phyloP scores from a whole-genome alignment of 257 asterid genomes.

The Lithospermum erythrorhizon region DNA sequence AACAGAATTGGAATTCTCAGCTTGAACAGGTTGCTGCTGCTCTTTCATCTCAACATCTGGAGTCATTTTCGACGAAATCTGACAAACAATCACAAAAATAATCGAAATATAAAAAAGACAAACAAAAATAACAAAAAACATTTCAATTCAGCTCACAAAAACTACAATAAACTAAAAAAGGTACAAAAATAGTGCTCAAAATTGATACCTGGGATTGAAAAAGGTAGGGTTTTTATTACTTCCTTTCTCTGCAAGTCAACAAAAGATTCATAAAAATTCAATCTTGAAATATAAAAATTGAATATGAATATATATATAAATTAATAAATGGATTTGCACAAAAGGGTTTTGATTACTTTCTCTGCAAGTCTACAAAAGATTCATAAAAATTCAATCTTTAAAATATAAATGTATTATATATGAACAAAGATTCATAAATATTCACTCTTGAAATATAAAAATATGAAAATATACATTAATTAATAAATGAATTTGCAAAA shows the following conservation, averaged over 20 bases:
- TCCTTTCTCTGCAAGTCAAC: conserved; percentile 39
- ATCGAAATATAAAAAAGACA: conserved; percentile 12
- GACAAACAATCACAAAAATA: conserved; percentile 22
- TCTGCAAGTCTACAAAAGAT: conserved; percentile 22
- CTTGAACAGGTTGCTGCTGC: conserved; percentile 26
- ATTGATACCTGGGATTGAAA: not conserved
- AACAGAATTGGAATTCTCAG: conserved; percentile 40
- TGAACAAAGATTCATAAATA: too few relatives aligned
- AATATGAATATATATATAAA: not conserved
- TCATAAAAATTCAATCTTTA: not conserved
- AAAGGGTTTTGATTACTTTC: conserved; percentile 20
- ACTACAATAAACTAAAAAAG: not conserved
- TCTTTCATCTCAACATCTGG: conserved; percentile 79
- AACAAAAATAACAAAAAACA: not conserved
- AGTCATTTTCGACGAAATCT: conserved; percentile 41
- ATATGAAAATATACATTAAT: too few relatives aligned
- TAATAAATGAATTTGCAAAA: too few relatives aligned
- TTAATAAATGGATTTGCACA: too few relatives aligned
- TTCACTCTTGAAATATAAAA: too few relatives aligned
- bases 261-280: not conserved
- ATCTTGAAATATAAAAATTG: not conserved
- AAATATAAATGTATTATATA: not conserved
- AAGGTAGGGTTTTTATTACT: conserved; percentile 17
- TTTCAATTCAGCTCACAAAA: not conserved
- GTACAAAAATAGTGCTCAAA: not conserved